Percentiles rank a stretch among this genome's conserved stretches.
These are phyloP conservation scores for Wickerhamomyces sp. DNA, from an alignment of 1,139 yeast species.

Conservation along the genomic window DNA sequence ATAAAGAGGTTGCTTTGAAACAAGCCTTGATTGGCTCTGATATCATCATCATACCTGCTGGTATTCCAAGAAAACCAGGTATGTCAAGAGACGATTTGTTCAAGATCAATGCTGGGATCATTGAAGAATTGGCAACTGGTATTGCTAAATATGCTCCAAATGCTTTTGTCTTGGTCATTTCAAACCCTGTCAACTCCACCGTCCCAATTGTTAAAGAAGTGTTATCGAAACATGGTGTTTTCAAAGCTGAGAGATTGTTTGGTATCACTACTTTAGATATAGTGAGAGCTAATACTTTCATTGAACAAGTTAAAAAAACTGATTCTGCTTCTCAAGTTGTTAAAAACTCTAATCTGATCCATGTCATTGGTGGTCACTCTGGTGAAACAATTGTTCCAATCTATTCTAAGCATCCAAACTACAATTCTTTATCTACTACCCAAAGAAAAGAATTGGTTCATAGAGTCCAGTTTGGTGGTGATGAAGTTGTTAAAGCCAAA, in stretches of 20 bases:
- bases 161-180: slow-evolving; percentile 62
- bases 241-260: slow-evolving; percentile 59
- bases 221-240: slow-evolving; percentile 46
- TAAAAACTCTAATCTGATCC: slow-evolving; percentile 21
- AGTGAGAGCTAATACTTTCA: slow-evolving; percentile 65
- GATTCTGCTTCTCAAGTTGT: slow-evolving; percentile 10
- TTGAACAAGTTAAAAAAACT: slow-evolving; percentile 31
- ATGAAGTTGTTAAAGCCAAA: slow-evolving; percentile 75
- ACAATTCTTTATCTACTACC: slow-evolving; percentile 30
- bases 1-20: slow-evolving; percentile 43
- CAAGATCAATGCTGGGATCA: slow-evolving; percentile 68
- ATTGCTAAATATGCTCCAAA: slow-evolving; percentile 56
- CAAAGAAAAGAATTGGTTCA: slow-evolving; percentile 44
- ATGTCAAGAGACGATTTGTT: slow-evolving; percentile 77
- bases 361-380: slow-evolving; percentile 71
- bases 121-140: slow-evolving; percentile 54
- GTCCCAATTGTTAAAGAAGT: slow-evolving; percentile 76
- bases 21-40: slow-evolving; percentile 52
- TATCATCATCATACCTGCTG: slow-evolving; percentile 74
- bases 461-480: slow-evolving; percentile 75
- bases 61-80: slow-evolving; percentile 76
- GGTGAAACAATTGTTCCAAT: slow-evolving; percentile 71
- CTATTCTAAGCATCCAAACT: slow-evolving; percentile 20
- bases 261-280: slow-evolving; percentile 74
- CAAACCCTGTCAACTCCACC: slow-evolving; percentile 73